Evolutionary conservation across 768 basidiomycete species (phyloP), one percentile per base, ranked within the genome.

Genomic region (Leccinum disarticulatum): DNA sequence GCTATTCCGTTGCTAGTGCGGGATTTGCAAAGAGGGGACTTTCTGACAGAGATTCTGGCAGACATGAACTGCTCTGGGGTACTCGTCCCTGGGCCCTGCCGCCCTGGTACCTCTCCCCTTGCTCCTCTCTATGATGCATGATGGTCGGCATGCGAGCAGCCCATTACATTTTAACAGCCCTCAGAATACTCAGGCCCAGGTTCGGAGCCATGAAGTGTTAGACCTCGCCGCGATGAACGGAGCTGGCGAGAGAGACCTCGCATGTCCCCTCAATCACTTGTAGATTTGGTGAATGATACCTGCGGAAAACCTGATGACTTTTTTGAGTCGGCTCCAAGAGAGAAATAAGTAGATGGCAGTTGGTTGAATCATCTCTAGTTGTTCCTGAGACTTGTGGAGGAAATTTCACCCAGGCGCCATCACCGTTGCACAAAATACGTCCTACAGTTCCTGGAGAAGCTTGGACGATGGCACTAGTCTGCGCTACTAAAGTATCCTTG

Each of bases 1-100:
- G 25, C 2, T 25, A 2, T n/a, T 46, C 2, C 53, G 59, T 31
- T 10, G 55, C 30, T 55, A 56, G 30, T 30, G 55, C 53, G 64
- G 51, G 53, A 31, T 28, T 2, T n/a, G 2, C 52, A 10, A 25
- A 41, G 43, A 27, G 27, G 30, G 17, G 14, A 47, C 28, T 36
- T 35, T 38, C 25, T 3, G 36, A 4, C n/a, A 49, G 27, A 14
- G 28, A 55, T 41, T 33, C 8, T 30, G 17, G 2, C 10, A 49
- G 49, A 36, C 38, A 53, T 51, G 61, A 61, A 19, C 33, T 46
- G 15, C 19, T 41, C n/a, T 35, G 22, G 22, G 8, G 31, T 35
- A 31, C 15, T 35, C 19, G 14, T 1, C 41, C 41, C 41, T 43
- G 41, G 41, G n/a, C 27, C 25, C n/a, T n/a, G 25, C 25, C 25